Evolutionary conservation across 139 green algal species (phyloP).

Genomic region (Spirogloea muscicola): DNA sequence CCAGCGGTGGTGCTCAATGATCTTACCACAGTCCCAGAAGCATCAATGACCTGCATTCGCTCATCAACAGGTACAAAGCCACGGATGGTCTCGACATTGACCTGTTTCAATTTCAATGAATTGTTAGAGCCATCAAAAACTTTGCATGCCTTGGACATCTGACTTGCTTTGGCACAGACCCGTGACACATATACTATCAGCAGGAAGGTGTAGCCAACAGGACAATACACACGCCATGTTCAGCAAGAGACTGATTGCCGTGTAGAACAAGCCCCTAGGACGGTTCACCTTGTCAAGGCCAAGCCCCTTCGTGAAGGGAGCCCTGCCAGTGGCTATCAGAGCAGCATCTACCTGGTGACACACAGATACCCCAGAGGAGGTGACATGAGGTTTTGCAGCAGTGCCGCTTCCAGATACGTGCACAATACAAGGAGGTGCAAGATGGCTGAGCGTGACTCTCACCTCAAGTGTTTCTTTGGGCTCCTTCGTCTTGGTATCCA

Average conservation of each 20-base stretch:
- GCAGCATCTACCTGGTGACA: constrained; percentile 59
- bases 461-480: constrained; percentile 85
- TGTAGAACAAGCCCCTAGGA: too few relatives aligned
- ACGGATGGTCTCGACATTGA: constrained; percentile 76
- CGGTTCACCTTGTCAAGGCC: constrained; percentile 62
- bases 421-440: neutral
- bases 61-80: constrained; percentile 93
- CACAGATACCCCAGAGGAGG: neutral
- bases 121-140: too few relatives aligned
- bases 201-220: too few relatives aligned
- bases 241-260: too few relatives aligned
- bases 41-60: constrained; percentile 77
- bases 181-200: too few relatives aligned
- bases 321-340: constrained; percentile 89
- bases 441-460: neutral
- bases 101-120: too few relatives aligned
- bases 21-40: constrained; percentile 45
- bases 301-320: constrained; percentile 82
- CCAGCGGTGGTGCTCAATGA: too few relatives aligned
- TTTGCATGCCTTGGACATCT: too few relatives aligned
- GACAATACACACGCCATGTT: too few relatives aligned
- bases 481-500: constrained; percentile 98
- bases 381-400: too few relatives aligned
- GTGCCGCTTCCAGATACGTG: neutral
- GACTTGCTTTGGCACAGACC: too few relatives aligned